A percentile compares a stretch with the other conserved stretches of the same genome.
Evolutionary conservation across 2,329 filamentous ascomycete species (phyloP).

Genomic region (Apiospora koreana): DNA sequence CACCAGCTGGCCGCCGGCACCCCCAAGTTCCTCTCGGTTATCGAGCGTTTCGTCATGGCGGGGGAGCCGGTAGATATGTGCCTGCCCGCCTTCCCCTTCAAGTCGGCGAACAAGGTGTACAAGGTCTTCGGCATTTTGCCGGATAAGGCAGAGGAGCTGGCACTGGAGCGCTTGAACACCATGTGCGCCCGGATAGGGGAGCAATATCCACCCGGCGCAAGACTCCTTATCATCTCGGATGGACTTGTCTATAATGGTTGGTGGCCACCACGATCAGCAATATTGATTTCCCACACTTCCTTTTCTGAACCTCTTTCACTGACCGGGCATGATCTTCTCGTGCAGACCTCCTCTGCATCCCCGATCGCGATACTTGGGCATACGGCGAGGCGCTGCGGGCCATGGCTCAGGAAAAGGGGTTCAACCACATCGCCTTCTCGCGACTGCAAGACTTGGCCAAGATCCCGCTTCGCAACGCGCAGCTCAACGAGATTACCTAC

Average conservation of each 20-base stretch:
- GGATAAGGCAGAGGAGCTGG: conserved; percentile 53
- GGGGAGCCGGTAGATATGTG: conserved; percentile 17
- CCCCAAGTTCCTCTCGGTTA: not conserved
- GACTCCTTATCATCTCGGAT: conserved; percentile 51
- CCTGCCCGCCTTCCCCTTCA: conserved; percentile 61
- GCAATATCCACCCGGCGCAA: conserved; percentile 46
- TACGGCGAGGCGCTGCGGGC: conserved; percentile 47
- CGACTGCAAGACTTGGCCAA: conserved; percentile 48
- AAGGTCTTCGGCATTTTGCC: conserved; percentile 56
- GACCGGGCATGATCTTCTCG: not conserved
- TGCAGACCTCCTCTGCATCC: conserved; percentile 49
- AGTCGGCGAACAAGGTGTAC: conserved; percentile 51
- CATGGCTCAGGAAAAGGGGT: conserved; percentile 39
- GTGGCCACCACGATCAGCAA: not conserved
- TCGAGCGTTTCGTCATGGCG: not conserved
- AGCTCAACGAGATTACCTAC: conserved; percentile 47
- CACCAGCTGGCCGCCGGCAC: not conserved
- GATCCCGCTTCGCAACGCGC: conserved; percentile 32
- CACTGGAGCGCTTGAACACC: conserved; percentile 46
- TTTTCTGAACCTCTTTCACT: not conserved
- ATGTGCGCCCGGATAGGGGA: conserved; percentile 47
- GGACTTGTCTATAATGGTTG: conserved; percentile 54
- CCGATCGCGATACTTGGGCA: conserved; percentile 48
- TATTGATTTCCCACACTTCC: no score
- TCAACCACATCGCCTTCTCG: conserved; percentile 45